A percentile compares a stretch with the other conserved stretches of the same genome.
These are phyloP conservation scores for Clitopilus hobsonii DNA, from an alignment of 768 basidiomycete genomes.

Conservation along the genomic window DNA sequence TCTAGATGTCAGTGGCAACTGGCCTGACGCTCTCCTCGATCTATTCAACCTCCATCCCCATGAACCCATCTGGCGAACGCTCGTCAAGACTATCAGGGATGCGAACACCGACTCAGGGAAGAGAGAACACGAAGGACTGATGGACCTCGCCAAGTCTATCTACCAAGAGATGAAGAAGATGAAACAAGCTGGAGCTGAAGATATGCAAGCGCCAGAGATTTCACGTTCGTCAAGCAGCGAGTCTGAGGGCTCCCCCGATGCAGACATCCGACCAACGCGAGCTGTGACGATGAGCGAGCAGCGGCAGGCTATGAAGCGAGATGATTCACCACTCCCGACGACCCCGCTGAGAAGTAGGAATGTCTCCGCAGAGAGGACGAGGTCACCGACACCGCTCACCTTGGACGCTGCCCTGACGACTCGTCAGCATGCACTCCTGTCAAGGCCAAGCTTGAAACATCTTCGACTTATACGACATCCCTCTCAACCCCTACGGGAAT, in stretches of 20 bases:
- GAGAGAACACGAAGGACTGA: not conserved
- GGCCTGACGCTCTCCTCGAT: not conserved
- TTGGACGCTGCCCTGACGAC: not conserved
- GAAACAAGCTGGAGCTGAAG: not conserved
- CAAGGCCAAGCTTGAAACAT: not conserved
- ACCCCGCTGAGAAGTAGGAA: not conserved
- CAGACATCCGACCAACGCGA: not conserved
- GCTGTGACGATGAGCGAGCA: conserved; percentile 11
- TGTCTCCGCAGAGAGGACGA: not conserved
- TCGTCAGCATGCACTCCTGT: not conserved
- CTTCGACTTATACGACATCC: no score
- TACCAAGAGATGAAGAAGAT: not conserved
- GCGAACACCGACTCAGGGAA: not conserved
- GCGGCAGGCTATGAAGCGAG: conserved; percentile 4
- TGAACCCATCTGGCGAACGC: not conserved
- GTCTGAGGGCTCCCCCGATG: not conserved
- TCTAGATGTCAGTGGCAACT: not conserved
- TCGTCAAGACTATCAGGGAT: not conserved
- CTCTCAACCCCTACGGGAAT: no score
- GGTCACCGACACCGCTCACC: not conserved
- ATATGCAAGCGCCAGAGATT: not conserved
- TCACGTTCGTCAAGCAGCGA: not conserved
- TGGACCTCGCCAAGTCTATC: not conserved
- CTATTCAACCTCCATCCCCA: not conserved
- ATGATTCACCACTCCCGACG: not conserved